These are phyloP conservation scores for Daldinia caldariorum DNA, from an alignment of 495 filamentous ascomycete species.

Conservation along the genomic window DNA sequence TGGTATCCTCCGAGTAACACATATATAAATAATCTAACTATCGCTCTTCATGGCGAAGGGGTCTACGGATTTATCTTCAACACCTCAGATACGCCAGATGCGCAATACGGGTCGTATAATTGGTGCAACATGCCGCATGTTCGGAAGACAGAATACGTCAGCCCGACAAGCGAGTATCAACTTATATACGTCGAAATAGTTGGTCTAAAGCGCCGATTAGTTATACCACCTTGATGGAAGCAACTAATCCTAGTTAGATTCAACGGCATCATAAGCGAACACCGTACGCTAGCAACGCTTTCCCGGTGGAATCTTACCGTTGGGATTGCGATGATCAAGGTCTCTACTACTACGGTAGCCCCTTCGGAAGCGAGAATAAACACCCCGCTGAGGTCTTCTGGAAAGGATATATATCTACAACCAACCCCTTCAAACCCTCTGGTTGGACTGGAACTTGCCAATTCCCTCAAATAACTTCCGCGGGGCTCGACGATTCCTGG, in stretches of 20 bases:
- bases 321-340: conserved; percentile 71
- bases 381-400: conserved; percentile 62
- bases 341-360: conserved; percentile 69
- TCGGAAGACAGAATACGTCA: conserved; percentile 64
- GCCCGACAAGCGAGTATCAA: conserved; percentile 58
- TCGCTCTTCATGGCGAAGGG: conserved; percentile 61
- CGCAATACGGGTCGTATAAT: conserved; percentile 68
- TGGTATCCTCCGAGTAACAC: conserved; percentile 69
- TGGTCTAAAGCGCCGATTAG: conserved; percentile 30
- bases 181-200: conserved; percentile 74
- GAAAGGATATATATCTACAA: conserved; percentile 61
- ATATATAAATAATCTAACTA: conserved; percentile 64
- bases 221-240: conserved; percentile 3
- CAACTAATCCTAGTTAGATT: conserved; percentile 55
- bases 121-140: conserved; percentile 84
- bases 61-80: conserved; percentile 74
- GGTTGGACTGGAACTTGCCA: conserved; percentile 73
- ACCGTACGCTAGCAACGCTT: conserved; percentile 73
- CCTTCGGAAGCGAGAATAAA: conserved; percentile 52
- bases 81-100: conserved; percentile 59
- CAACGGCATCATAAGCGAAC: conserved; percentile 80
- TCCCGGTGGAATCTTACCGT: conserved; percentile 69
- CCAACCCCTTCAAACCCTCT: conserved; percentile 66
- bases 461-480: conserved; percentile 75
- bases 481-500: conserved; percentile 70